Conservation (phyloP, 192 early-diverging fungal species). For the Entomortierella beljakovae region DNA sequence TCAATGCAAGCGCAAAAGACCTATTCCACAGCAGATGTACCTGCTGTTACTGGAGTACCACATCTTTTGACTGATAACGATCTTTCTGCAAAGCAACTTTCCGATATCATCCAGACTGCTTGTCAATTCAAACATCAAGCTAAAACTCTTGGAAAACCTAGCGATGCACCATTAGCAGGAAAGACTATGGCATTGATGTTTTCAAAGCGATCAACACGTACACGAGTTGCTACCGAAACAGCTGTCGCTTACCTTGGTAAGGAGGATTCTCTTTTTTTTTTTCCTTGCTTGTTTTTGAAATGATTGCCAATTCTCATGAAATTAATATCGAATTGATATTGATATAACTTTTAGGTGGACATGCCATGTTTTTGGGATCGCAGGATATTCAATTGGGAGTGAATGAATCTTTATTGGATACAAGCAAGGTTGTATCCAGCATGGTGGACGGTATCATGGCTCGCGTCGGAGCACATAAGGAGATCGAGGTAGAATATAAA, state of each 20-base stretch:
- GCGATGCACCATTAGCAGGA: conserved; percentile 73
- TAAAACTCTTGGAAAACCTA: conserved; percentile 66
- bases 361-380: conserved; percentile 94
- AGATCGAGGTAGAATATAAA: conserved; percentile 75
- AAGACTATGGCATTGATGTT: conserved; percentile 95
- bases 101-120: conserved; percentile 80
- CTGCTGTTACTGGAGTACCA: conserved; percentile 27
- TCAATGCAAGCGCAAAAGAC: conserved; percentile 9
- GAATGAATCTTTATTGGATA: conserved; percentile 94
- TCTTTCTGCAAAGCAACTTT: conserved; percentile 82
- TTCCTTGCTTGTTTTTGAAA: too few species aligned
- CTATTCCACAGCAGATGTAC: conserved; percentile 39
- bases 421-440: conserved; percentile 88
- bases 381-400: conserved; percentile 98
- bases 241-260: conserved; percentile 86
- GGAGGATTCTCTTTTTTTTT: too few species aligned
- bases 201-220: conserved; percentile 96
- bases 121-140: conserved; percentile 83
- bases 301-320: too few species aligned
- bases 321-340: too few species aligned
- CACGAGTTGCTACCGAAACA: conserved; percentile 93
- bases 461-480: conserved; percentile 87
- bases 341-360: conserved; percentile 90
- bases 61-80: conserved; percentile 89
- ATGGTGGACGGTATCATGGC: conserved; percentile 99